phyloP scores from a whole-genome alignment of 2,329 filamentous ascomycete species.

The Colletotrichum tanaceti region DNA sequence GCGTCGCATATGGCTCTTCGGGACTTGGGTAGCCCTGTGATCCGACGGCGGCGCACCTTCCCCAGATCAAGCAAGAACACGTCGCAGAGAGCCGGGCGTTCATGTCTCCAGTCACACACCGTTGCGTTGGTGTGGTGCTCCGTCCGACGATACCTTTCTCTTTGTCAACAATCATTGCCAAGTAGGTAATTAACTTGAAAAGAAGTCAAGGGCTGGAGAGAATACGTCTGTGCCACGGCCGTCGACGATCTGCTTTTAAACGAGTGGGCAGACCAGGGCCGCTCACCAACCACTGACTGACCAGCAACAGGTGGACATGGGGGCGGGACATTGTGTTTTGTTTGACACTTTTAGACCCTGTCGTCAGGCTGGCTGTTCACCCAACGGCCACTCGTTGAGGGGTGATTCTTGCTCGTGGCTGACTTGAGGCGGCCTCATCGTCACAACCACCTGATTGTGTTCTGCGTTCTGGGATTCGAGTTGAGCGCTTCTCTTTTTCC shows the following conservation, averaged over 20 bases:
- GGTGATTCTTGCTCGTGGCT: not conserved
- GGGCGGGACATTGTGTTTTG: slow-evolving; percentile 19
- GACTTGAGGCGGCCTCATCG: not conserved
- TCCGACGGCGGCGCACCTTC: slow-evolving; percentile 20
- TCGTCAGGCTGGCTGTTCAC: slow-evolving; percentile 7
- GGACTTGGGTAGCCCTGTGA: slow-evolving; percentile 38
- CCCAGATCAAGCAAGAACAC: slow-evolving; percentile 24
- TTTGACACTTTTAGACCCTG: slow-evolving; percentile 13
- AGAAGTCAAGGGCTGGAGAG: not conserved
- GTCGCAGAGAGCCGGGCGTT: slow-evolving; percentile 12
- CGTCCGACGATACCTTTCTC: not conserved
- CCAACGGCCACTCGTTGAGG: not conserved
- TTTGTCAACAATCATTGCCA: not conserved
- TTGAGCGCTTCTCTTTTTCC: not conserved
- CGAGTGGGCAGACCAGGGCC: slow-evolving; percentile 30
- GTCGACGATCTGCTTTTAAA: slow-evolving; percentile 26
- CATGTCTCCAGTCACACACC: not conserved
- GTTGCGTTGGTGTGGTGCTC: not conserved
- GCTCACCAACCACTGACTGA: slow-evolving; percentile 17
- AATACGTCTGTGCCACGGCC: slow-evolving; percentile 34
- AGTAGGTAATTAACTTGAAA: not conserved
- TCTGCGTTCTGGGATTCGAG: not conserved
- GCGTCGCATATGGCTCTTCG: slow-evolving; percentile 32
- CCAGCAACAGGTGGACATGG: slow-evolving; percentile 32
- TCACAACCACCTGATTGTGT: not conserved